These are phyloP conservation scores for Aspergillus ochraceoroseus DNA, from an alignment of 2,329 filamentous ascomycete species.

Conservation along the genomic window DNA sequence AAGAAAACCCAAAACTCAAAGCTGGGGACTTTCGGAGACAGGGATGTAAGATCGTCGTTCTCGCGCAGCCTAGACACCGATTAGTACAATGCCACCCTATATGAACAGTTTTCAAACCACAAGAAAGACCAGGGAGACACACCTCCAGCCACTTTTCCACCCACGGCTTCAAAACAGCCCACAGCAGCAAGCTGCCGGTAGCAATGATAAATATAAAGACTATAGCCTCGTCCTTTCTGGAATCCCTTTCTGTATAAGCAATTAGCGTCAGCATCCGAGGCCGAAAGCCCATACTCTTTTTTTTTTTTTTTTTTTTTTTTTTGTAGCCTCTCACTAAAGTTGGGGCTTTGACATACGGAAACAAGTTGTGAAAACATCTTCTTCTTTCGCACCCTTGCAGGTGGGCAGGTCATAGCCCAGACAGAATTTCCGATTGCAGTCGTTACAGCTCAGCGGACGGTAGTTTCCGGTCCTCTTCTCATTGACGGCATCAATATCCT, in stretches of 20 bases:
- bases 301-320: too few relatives aligned
- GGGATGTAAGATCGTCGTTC: constrained; percentile 51
- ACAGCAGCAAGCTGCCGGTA: constrained; percentile 56
- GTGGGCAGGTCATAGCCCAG: constrained; percentile 58
- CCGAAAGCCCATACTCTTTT: too few relatives aligned
- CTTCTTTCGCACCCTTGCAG: constrained; percentile 58
- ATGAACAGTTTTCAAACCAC: neutral
- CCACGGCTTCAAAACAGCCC: constrained; percentile 58
- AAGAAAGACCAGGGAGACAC: constrained; percentile 8
- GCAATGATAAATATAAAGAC: constrained; percentile 63
- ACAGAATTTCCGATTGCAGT: constrained; percentile 65
- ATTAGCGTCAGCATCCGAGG: constrained; percentile 3
- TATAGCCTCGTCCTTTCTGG: constrained; percentile 61
- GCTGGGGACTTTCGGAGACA: constrained; percentile 35
- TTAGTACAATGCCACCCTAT: constrained; percentile 1
- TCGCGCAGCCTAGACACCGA: constrained; percentile 39
- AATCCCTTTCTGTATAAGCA: constrained; percentile 53
- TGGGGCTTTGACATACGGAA: constrained; percentile 59
- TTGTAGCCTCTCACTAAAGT: too few relatives aligned
- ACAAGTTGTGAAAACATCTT: constrained; percentile 62
- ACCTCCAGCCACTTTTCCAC: constrained; percentile 54
- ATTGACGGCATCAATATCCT: constrained; percentile 16
- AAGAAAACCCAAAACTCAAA: constrained; percentile 8
- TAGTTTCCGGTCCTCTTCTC: constrained; percentile 35
- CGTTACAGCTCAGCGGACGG: constrained; percentile 53